phyloP scores from a whole-genome alignment of 495 filamentous ascomycete species.

The Aspergillus olivimuriae region DNA sequence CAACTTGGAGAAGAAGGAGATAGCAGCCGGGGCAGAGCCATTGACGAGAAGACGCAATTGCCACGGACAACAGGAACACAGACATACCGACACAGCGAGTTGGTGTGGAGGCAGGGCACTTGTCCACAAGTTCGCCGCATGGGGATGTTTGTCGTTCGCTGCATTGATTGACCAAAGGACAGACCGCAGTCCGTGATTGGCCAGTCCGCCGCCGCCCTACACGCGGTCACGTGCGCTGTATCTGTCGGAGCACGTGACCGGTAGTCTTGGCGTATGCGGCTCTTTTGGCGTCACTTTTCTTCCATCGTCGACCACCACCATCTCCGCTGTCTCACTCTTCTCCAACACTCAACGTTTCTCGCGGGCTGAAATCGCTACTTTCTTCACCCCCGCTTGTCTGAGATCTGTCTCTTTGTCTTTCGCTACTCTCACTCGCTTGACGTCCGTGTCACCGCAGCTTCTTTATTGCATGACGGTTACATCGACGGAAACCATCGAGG shows the following conservation, averaged over 20 bases:
- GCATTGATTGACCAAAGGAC: conserved; percentile 24
- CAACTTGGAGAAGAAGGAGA: conserved; percentile 2
- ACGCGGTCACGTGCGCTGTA: background rate
- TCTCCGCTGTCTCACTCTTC: too few species aligned
- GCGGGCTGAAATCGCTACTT: too few species aligned
- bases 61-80: background rate
- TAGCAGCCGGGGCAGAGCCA: background rate
- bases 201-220: too few species aligned
- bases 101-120: too few species aligned
- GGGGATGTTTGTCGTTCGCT: conserved; percentile 16
- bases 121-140: too few species aligned
- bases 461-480: conserved; percentile 18
- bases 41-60: background rate
- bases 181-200: conserved; percentile 37
- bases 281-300: conserved; percentile 25
- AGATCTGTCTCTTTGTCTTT: conserved; percentile 5
- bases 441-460: background rate
- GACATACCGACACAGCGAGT: too few species aligned
- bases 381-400: too few species aligned
- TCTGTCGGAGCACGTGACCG: conserved; percentile 18
- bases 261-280: conserved; percentile 7
- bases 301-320: conserved; percentile 5
- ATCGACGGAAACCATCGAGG: conserved; percentile 16
- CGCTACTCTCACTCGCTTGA: background rate
- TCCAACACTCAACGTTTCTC: too few species aligned